Evolutionary conservation across 2,329 filamentous ascomycete species (phyloP).

Genomic region (Trichophyton verrucosum): DNA sequence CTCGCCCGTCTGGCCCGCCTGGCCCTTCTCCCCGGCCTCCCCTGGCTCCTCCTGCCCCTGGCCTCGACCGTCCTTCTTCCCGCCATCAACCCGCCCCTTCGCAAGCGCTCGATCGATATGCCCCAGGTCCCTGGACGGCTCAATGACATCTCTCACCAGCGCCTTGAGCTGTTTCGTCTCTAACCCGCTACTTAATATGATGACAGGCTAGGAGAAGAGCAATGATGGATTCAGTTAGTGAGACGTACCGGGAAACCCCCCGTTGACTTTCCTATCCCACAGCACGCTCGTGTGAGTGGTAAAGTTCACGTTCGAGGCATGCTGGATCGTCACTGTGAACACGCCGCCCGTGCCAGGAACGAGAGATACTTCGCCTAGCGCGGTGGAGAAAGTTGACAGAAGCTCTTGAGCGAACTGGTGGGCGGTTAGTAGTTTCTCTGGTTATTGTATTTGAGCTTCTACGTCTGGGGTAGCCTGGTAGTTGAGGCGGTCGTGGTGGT

Average conservation of each 20-base stretch:
- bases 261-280: conserved; percentile 80
- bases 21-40: neutral
- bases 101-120: conserved; percentile 55
- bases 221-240: neutral
- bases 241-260: conserved; percentile 63
- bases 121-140: conserved; percentile 64
- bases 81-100: conserved; percentile 5
- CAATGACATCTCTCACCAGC: conserved; percentile 66
- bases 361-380: conserved; percentile 75
- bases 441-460: too few relatives aligned
- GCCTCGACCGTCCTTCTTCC: neutral
- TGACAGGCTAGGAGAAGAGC: neutral
- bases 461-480: too few relatives aligned
- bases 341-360: conserved; percentile 74
- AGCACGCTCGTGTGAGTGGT: conserved; percentile 44
- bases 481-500: too few relatives aligned
- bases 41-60: neutral
- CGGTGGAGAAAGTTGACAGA: conserved; percentile 76
- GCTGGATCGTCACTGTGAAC: conserved; percentile 59
- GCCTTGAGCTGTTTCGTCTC: conserved; percentile 88
- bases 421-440: neutral
- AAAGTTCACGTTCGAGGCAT: conserved; percentile 16
- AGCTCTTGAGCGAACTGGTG: conserved; percentile 85
- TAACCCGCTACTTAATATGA: neutral
- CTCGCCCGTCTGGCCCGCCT: neutral